These are phyloP conservation scores for Filobasidium floriforme DNA, from an alignment of 768 basidiomycete genomes.

Conservation along the genomic window DNA sequence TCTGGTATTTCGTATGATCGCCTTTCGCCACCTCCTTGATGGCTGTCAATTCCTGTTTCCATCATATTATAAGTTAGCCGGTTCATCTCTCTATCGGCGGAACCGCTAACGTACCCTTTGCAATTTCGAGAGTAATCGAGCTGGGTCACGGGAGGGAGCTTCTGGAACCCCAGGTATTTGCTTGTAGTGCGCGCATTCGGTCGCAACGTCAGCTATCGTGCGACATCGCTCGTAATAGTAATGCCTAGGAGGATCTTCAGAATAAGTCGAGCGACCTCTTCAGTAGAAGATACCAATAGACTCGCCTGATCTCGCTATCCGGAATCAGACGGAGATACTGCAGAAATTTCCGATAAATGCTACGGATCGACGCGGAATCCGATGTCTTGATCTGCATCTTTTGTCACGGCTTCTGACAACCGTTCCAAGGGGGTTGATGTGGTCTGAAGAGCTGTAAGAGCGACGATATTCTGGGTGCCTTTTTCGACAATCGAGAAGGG, in stretches of 20 bases:
- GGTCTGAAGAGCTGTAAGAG: too few relatives aligned
- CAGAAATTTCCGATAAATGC: background rate
- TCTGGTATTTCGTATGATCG: background rate
- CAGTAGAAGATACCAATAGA: too few relatives aligned
- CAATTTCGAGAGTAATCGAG: background rate
- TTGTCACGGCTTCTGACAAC: too few relatives aligned
- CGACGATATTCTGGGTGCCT: too few relatives aligned
- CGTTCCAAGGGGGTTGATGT: too few relatives aligned
- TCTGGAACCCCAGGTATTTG: too few relatives aligned
- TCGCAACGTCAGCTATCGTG: too few relatives aligned
- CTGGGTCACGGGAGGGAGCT: too few relatives aligned
- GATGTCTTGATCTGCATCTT: too few relatives aligned
- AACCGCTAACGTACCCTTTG: background rate
- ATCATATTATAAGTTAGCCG: background rate
- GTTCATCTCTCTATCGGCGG: background rate
- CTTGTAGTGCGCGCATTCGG: too few relatives aligned
- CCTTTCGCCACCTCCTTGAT: background rate
- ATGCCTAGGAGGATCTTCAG: background rate
- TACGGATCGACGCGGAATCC: background rate
- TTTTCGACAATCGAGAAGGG: too few relatives aligned
- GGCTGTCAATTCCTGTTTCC: background rate
- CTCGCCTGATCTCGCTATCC: slow-evolving; percentile 2
- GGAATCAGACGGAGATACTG: background rate
- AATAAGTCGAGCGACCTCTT: background rate
- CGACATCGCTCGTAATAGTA: background rate